phyloP scores from a whole-genome alignment of 1,284 basidiomycete species.

The Laetiporus sulphureus region DNA sequence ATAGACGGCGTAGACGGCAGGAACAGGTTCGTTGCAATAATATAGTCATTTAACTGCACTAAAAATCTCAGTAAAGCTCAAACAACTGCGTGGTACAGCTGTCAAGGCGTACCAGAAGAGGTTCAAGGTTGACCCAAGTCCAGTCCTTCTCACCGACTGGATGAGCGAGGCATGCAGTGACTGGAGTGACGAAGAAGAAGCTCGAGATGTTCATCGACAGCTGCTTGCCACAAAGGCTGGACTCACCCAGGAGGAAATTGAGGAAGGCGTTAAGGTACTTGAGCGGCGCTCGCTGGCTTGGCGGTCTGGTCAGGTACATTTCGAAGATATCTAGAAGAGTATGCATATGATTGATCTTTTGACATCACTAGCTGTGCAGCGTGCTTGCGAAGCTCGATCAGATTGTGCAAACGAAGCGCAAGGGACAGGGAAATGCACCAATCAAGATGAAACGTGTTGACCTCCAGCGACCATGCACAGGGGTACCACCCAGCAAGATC shows the following conservation, averaged over 20 bases:
- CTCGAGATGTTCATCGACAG: not conserved
- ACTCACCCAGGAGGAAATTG: not conserved
- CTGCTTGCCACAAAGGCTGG: not conserved
- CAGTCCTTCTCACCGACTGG: not conserved
- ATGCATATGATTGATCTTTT: not conserved
- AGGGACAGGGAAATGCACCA: not conserved
- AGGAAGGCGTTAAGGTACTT: not conserved
- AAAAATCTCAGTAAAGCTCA: not conserved
- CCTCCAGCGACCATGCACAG: not conserved
- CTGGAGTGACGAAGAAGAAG: conserved; percentile 2
- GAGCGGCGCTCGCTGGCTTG: not conserved
- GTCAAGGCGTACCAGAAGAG: not conserved
- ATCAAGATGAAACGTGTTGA: not conserved
- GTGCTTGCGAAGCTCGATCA: not conserved
- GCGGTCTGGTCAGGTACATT: not conserved
- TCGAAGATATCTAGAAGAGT: not conserved
- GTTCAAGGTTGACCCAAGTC: not conserved
- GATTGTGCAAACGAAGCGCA: not conserved
- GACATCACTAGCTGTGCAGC: not conserved
- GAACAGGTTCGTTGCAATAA: not conserved
- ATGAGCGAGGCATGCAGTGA: not conserved
- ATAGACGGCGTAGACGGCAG: not conserved
- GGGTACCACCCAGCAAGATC: not conserved
- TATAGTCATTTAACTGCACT: not conserved
- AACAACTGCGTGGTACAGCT: not conserved